Percentiles rank a stretch among this genome's conserved stretches.
These are phyloP conservation scores for Garcia nutans DNA, from an alignment of 345 rosid species.

Conservation along the genomic window DNA sequence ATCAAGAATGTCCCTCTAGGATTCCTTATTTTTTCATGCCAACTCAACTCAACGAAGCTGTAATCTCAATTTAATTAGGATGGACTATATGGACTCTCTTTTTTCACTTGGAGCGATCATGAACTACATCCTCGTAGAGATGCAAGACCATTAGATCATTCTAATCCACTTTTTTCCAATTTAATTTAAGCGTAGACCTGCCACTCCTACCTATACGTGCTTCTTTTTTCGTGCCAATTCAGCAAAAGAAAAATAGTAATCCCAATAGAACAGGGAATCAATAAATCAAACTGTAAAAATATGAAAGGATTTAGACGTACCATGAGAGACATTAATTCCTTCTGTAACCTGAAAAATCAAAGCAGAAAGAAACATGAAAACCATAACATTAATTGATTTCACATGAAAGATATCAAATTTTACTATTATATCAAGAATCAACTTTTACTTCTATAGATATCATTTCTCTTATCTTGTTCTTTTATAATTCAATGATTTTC, in stretches of 20 bases:
- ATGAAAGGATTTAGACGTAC: slow-evolving; percentile 10
- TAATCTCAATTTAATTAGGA: no score
- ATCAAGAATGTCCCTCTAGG: no score
- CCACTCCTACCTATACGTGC: no score
- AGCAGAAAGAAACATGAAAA: background rate
- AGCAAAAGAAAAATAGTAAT: background rate
- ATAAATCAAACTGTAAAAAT: background rate
- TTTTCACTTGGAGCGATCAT: no score
- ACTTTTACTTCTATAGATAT: no score
- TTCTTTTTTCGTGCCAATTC: background rate
- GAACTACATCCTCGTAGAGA: no score
- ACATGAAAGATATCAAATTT: background rate
- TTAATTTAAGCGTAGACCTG: no score
- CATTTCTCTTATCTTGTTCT: background rate
- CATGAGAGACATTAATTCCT: slow-evolving; percentile 36
- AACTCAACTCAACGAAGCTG: background rate
- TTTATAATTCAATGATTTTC: background rate
- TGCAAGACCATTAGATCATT: no score
- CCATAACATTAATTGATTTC: background rate
- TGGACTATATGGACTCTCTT: no score
- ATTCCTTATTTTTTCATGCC: background rate
- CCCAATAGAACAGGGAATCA: background rate
- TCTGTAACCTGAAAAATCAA: slow-evolving; percentile 29
- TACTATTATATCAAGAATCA: background rate
- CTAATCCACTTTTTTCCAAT: no score